A percentile compares a stretch with the other conserved stretches of the same genome.
Evolutionary conservation across 768 basidiomycete species (phyloP).

Genomic region (Porpolomopsis calyptriformis): DNA sequence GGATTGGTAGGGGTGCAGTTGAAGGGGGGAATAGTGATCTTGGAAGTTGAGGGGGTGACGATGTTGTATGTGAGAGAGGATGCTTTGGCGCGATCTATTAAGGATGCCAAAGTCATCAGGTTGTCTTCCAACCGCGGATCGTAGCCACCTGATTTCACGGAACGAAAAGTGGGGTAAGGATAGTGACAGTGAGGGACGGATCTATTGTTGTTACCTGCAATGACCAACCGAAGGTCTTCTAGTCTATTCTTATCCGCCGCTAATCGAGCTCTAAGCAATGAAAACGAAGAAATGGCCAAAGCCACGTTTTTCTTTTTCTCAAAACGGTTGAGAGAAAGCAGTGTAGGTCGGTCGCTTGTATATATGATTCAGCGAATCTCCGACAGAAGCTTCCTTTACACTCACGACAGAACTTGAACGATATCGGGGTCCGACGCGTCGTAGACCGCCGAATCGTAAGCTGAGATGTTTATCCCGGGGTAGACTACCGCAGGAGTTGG

Average conservation of each 20-base stretch:
- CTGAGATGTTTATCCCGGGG: slow-evolving; percentile 80
- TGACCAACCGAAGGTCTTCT: slow-evolving; percentile 51
- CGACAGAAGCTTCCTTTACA: slow-evolving; percentile 19
- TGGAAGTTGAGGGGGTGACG: slow-evolving; percentile 37
- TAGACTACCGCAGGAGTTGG: slow-evolving; percentile 73
- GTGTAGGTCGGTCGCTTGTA: slow-evolving; percentile 52
- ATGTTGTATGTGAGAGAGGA: slow-evolving; percentile 50
- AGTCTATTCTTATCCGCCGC: slow-evolving; percentile 14
- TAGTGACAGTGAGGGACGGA: too few species aligned
- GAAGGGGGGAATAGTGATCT: slow-evolving; percentile 30
- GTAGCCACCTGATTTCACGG: slow-evolving; percentile 58
- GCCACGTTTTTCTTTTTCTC: slow-evolving; percentile 89
- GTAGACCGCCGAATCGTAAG: slow-evolving; percentile 47
- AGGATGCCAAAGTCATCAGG: slow-evolving; percentile 48
- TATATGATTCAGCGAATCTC: not conserved
- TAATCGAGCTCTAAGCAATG: slow-evolving; percentile 32
- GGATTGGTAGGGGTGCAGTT: slow-evolving; percentile 30
- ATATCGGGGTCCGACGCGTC: slow-evolving; percentile 38
- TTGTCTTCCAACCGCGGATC: slow-evolving; percentile 85
- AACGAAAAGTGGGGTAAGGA: not conserved
- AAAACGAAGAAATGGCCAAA: slow-evolving; percentile 74
- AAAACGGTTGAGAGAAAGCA: slow-evolving; percentile 88
- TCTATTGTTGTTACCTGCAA: slow-evolving; percentile 58
- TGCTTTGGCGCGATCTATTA: slow-evolving; percentile 48
- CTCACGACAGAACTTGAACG: slow-evolving; percentile 46